Percentiles rank a stretch among this genome's conserved stretches.
phyloP scores from a whole-genome alignment of 164 flowering plant species.

The Santalum album region DNA sequence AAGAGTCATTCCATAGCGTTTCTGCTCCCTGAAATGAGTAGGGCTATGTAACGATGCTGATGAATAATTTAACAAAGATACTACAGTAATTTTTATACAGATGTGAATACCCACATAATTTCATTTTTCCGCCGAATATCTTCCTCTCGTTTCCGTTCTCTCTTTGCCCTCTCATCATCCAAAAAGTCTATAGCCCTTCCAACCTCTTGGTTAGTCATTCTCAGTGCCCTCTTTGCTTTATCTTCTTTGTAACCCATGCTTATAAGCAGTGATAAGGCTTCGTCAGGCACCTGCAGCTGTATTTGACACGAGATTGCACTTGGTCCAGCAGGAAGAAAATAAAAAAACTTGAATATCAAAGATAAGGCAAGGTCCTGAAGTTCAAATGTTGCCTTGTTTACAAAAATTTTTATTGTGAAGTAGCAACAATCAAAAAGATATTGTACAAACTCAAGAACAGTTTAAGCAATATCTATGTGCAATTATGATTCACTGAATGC shows the following conservation, averaged over 20 bases:
- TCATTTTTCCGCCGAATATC: slow-evolving; percentile 44
- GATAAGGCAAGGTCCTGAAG: too few species aligned
- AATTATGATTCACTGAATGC: too few species aligned
- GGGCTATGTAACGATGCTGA: neutral
- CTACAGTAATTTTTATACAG: too few species aligned
- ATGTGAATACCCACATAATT: slow-evolving; percentile 30
- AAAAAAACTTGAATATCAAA: too few species aligned
- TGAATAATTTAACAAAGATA: too few species aligned
- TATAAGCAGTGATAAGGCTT: slow-evolving; percentile 59
- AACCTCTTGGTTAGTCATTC: slow-evolving; percentile 64
- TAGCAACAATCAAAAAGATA: too few species aligned
- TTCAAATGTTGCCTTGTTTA: too few species aligned
- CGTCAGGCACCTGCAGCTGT: slow-evolving; percentile 88
- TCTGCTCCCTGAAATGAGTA: slow-evolving; percentile 63
- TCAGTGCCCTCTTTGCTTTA: slow-evolving; percentile 68
- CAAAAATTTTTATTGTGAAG: too few species aligned
- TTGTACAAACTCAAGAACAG: too few species aligned
- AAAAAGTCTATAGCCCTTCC: slow-evolving; percentile 62
- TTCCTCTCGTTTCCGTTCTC: slow-evolving; percentile 36
- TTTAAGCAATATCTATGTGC: too few species aligned
- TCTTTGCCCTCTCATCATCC: slow-evolving; percentile 52
- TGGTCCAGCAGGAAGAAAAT: too few species aligned
- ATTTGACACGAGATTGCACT: slow-evolving; percentile 1
- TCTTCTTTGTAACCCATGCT: slow-evolving; percentile 79
- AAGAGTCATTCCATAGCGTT: slow-evolving; percentile 69